phyloP scores from a whole-genome alignment of 768 basidiomycete species.

The Boletus insuetus region DNA sequence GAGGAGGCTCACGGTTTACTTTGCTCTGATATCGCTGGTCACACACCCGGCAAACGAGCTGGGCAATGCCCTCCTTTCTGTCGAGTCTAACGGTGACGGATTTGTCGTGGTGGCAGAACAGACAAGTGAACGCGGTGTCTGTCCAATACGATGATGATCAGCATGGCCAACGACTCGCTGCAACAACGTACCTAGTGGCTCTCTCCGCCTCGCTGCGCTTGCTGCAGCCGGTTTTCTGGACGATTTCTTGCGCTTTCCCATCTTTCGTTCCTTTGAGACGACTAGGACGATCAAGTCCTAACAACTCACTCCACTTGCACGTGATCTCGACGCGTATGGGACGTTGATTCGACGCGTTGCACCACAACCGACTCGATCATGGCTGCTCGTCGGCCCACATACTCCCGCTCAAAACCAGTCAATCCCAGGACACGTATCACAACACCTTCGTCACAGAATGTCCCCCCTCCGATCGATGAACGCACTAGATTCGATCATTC shows the following conservation, averaged over 20 bases:
- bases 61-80: constrained; percentile 79
- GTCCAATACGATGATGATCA: neutral
- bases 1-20: constrained; percentile 66
- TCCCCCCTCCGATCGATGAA: constrained; percentile 23
- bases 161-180: neutral
- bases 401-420: constrained; percentile 40
- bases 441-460: constrained; percentile 34
- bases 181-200: constrained; percentile 59
- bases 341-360: constrained; percentile 33
- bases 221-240: constrained; percentile 74
- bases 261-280: constrained; percentile 25
- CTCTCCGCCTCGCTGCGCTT: constrained; percentile 59
- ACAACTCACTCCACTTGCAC: constrained; percentile 14
- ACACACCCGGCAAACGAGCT: constrained; percentile 79
- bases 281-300: neutral
- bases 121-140: constrained; percentile 84
- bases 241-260: constrained; percentile 93
- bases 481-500: constrained; percentile 14
- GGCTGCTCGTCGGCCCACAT: constrained; percentile 61
- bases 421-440: constrained; percentile 47
- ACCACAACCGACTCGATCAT: constrained; percentile 35
- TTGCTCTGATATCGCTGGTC: constrained; percentile 87
- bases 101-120: constrained; percentile 89
- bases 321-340: constrained; percentile 34
- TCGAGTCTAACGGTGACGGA: constrained; percentile 84